Conservation (phyloP, 176 grass and related monocot species). For the Eragrostis nindensis region DNA sequence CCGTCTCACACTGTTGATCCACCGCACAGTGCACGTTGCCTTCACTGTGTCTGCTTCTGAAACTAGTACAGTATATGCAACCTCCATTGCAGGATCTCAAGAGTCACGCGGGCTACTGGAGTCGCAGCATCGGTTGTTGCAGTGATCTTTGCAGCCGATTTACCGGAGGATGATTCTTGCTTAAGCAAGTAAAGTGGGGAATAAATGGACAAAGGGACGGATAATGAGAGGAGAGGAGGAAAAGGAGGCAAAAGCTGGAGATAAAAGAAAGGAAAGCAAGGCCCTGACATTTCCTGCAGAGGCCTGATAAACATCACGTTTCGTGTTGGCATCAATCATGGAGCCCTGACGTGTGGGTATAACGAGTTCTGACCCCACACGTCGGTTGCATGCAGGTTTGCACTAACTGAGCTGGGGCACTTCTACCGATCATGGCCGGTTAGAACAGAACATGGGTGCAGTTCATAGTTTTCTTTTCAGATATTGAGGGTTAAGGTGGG, state of each 20-base stretch:
- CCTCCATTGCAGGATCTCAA: neutral
- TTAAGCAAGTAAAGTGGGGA: neutral
- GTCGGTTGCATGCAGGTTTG: neutral
- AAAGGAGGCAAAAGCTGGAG: constrained; percentile 36
- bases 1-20: constrained; percentile 25
- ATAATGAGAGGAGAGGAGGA: neutral
- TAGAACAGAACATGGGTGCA: neutral
- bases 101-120: neutral
- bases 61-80: no score
- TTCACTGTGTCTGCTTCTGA: neutral
- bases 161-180: neutral
- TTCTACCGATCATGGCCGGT: neutral
- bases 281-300: constrained; percentile 44
- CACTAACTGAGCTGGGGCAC: no score
- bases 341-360: constrained; percentile 24
- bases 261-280: constrained; percentile 25
- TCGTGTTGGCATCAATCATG: constrained; percentile 49
- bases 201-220: neutral
- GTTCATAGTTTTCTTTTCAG: no score
- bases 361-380: neutral
- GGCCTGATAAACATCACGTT: constrained; percentile 42
- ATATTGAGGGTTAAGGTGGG: no score
- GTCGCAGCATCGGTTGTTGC: neutral
- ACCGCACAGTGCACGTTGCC: neutral
- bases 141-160: neutral